Evolutionary conservation across 257 asterid species (phyloP).

Genomic region (Vinca minor): DNA sequence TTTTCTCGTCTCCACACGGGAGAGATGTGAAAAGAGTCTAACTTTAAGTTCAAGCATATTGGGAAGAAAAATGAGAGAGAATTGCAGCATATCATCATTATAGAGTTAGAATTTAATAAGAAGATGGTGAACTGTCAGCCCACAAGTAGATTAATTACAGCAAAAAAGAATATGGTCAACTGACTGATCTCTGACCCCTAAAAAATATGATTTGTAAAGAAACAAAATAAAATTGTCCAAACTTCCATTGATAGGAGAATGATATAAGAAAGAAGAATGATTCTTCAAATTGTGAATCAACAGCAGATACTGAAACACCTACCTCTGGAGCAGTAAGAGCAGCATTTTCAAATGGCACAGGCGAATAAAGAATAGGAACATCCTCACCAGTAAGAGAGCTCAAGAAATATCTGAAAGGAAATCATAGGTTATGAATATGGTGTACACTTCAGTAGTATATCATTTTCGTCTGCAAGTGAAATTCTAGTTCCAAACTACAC

Average conservation of each 20-base stretch:
- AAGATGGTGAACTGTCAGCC: background rate
- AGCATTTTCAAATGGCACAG: conserved; percentile 74
- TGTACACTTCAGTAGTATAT: background rate
- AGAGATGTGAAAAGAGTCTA: background rate
- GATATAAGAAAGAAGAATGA: background rate
- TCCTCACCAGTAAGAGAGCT: conserved; percentile 66
- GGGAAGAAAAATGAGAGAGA: background rate
- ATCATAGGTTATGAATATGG: conserved; percentile 13
- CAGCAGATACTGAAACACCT: conserved; percentile 16
- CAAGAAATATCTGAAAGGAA: conserved; percentile 47
- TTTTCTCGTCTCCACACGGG: background rate
- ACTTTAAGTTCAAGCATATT: background rate
- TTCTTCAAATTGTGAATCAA: background rate
- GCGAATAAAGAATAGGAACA: conserved; percentile 82
- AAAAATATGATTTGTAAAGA: background rate
- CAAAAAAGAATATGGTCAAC: background rate
- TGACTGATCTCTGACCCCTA: background rate
- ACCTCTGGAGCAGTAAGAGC: conserved; percentile 88
- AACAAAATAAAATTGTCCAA: background rate
- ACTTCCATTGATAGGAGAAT: background rate
- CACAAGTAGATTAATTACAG: background rate
- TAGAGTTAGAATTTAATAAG: background rate
- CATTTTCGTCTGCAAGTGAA: background rate
- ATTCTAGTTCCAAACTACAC: background rate
- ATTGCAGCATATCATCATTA: background rate